Percentiles rank a stretch among this genome's conserved stretches.
These are phyloP conservation scores for Ulota crispa DNA, from an alignment of 225 moss, liverwort and hornwort species.

Conservation along the genomic window DNA sequence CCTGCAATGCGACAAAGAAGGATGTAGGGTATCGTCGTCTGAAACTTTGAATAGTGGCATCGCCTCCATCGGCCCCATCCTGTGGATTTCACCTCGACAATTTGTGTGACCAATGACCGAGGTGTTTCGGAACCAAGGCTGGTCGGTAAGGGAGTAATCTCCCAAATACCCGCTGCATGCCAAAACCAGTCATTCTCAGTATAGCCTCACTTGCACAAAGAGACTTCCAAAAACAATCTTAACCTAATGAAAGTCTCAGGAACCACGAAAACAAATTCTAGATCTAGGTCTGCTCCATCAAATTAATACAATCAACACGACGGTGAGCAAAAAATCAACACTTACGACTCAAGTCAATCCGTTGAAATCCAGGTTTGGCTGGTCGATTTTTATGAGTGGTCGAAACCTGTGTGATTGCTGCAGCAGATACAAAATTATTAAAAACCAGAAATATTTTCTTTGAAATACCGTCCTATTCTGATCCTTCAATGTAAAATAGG, in stretches of 20 bases:
- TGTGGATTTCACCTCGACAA: conserved; percentile 77
- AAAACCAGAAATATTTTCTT: not conserved
- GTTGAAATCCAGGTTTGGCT: conserved; percentile 56
- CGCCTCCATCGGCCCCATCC: conserved; percentile 83
- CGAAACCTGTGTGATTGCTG: conserved; percentile 72
- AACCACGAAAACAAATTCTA: not conserved
- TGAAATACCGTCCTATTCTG: not conserved
- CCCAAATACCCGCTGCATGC: conserved; percentile 83
- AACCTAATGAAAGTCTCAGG: not conserved
- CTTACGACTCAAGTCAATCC: conserved; percentile 76
- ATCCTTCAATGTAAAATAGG: not conserved
- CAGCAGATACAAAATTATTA: conserved; percentile 3
- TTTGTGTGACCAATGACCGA: conserved; percentile 75
- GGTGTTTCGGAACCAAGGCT: conserved; percentile 53
- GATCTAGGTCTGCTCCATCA: not conserved
- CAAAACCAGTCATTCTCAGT: not conserved
- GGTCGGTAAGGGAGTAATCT: conserved; percentile 63
- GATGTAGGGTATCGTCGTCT: conserved; percentile 72
- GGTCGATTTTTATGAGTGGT: conserved; percentile 63
- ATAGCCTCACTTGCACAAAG: not conserved
- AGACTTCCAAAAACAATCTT: not conserved
- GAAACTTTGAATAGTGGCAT: conserved; percentile 70
- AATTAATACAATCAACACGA: not conserved
- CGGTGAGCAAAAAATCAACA: not conserved
- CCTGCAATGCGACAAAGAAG: conserved; percentile 85